Base-by-base conservation (phyloP, 345 rosid genomes). In the Euphorbia pulcherrima region DNA sequence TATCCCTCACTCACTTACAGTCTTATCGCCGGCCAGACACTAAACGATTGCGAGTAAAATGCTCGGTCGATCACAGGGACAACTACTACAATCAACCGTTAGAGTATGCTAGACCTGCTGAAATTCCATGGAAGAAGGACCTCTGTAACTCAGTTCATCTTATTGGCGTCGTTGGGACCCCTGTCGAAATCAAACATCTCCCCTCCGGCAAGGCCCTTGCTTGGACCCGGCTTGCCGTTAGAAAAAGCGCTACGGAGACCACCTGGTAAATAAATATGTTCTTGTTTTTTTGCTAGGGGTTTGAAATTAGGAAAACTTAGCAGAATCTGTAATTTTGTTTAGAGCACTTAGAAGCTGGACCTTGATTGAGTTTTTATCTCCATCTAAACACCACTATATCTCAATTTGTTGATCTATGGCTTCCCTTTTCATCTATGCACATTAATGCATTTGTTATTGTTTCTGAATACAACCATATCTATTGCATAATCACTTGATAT, bases 91-190 rank as follows among this genome's bases (percentile, higher is more conserved):
- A 10, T 60, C 72, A 72, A 66, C 80, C 64, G 24, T 74, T 24
- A n/a, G 67, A 69, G 29, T 60, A 60, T 58, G 65, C 80, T 6
- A 75, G 70, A 29, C 88, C 86, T 20, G 40, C 68, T 0, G 87
- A 79, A 72, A 72, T 86, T 66, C 85, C 78, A 11, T 87, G 89
- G 89, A 70, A 72, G 35, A 87, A 85, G 86, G 86, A 85, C 56
- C 85, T 87, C 64, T 68, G 80, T 64, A 85, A 85, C 67, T 29
- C 81, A 28, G 86, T 85, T 33, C 78, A 83, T 53, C 89, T 87
- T 58, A 79, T 87, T 57, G 89, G 92, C 17, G 54, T 58, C 44
- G 87, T 85, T 27, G 87, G 86, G 6, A 33, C 69, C 24, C 71
- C 86, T 12, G 80, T 87, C 5, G 89, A 87, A 71, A 79, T 80